Base-by-base conservation (phyloP, 2,329 filamentous ascomycete species). In the Arthrinium puccinioides region DNA sequence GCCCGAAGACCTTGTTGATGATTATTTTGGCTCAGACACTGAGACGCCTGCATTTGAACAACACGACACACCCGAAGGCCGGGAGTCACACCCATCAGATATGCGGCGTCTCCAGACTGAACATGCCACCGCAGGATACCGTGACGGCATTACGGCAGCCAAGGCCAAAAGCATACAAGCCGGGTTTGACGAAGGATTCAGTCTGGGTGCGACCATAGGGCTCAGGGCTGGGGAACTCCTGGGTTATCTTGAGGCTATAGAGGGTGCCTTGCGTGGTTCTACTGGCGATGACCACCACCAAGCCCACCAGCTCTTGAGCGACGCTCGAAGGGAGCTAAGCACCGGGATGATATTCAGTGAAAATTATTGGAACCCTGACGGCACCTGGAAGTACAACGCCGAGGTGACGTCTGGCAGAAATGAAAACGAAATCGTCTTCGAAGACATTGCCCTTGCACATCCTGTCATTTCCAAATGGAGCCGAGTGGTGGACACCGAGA, bases 131-230 rank as follows among this genome's bases (percentile, higher is more conserved):
- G 81, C 85, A 26, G 92, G 92, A 15, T 97, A 97, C 62, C 82
- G 90, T 41, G 89, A 96, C 52, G 92, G 90, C 30, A 75, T 97
- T 37, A 74, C 82, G 0, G 67, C 67, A 4, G 84, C 84, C 21
- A 97, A 97, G 58, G 75, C 76, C 19, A 64, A 71, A 32, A 83
- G 79, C 51, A 77, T 96, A 19, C 92, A 98, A 61, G 70, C 71
- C 11, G 90, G 90, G 0, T 97, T 98, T 54, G 92, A 98, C 56
- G 86, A 90, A 46, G 90, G 90, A 0, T 97, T 88, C 57, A 71
- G 79, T 11, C 69, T 97, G 1, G 92, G 92, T 10, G 89, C 87
- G 1, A 79, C 82, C 36, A 65, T 97, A 21, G 92, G 90, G 0
- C 59, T 84, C 45, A 71, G 72, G 20, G 82, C 80, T 0, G 92